A percentile compares a stretch with the other conserved stretches of the same genome.
Conservation (phyloP, 257 asterid species). For the Handroanthus guayacan region DNA sequence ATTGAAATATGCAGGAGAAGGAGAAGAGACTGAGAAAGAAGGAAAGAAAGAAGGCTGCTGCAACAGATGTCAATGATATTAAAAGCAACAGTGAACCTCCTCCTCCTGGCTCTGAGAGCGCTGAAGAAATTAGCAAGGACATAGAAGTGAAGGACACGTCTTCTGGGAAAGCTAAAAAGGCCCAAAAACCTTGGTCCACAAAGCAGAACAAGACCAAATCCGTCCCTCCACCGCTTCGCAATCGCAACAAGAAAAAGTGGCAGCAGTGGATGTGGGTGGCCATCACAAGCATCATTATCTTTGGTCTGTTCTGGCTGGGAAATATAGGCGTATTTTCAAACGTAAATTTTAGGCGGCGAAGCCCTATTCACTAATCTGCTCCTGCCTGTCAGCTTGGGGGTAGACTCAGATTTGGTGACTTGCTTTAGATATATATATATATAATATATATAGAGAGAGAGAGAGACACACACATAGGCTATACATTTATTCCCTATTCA, state of each 20-base stretch:
- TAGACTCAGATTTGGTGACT: no score
- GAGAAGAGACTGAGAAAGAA: conserved; percentile 91
- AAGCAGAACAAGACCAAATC: conserved; percentile 71
- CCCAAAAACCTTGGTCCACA: conserved; percentile 49
- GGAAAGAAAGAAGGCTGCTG: conserved; percentile 72
- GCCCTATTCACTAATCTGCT: conserved; percentile 37
- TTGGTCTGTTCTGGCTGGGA: conserved; percentile 75
- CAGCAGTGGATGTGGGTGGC: conserved; percentile 91
- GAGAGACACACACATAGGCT: conserved; percentile 18
- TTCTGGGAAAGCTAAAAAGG: conserved; percentile 42
- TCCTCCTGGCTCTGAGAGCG: conserved; percentile 51
- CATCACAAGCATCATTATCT: conserved; percentile 49
- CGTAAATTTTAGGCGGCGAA: conserved; percentile 52
- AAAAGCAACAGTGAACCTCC: conserved; percentile 49
- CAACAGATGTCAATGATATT: conserved; percentile 47
- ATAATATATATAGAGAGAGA: no score
- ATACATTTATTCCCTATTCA: conserved; percentile 21
- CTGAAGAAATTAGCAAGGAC: conserved; percentile 51
- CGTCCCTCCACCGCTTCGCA: conserved; percentile 87
- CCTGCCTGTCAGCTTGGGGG: neutral
- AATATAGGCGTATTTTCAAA: conserved; percentile 71
- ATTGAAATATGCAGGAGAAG: conserved; percentile 61
- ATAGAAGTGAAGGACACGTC: conserved; percentile 51
- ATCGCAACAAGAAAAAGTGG: conserved; percentile 66
- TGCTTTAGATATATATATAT: no score